Percentiles rank a stretch among this genome's conserved stretches.
These are phyloP conservation scores for Penicillium ucsense DNA, from an alignment of 495 filamentous ascomycete species.

Conservation along the genomic window DNA sequence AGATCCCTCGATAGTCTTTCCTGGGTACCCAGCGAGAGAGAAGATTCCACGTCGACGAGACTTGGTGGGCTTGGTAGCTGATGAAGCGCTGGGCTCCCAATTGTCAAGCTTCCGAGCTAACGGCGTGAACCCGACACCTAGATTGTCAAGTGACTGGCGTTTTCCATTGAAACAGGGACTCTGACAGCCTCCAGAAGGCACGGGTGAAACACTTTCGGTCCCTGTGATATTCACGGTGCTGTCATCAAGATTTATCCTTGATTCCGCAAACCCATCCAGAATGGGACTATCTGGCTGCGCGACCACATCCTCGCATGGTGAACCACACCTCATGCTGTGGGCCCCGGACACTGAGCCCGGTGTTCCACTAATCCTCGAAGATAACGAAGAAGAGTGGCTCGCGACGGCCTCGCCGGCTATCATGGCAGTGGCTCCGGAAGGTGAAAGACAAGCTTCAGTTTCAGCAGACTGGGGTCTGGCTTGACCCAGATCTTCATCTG, in stretches of 20 bases:
- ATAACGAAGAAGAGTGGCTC: too few relatives aligned
- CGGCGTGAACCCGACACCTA: conserved; percentile 47
- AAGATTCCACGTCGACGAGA: conserved; percentile 33
- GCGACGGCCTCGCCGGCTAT: too few relatives aligned
- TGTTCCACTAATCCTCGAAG: too few relatives aligned
- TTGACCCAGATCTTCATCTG: too few relatives aligned
- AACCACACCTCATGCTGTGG: too few relatives aligned
- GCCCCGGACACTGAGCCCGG: too few relatives aligned
- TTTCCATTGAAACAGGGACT: conserved; percentile 11
- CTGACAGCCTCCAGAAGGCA: conserved; percentile 13
- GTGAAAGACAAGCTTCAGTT: too few relatives aligned
- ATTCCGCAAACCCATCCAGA: too few relatives aligned
- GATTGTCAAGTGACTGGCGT: conserved; percentile 17
- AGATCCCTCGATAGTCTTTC: conserved; percentile 2
- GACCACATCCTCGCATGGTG: too few relatives aligned
- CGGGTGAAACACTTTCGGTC: conserved; percentile 14
- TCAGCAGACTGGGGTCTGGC: too few relatives aligned
- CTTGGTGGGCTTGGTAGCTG: conserved; percentile 29
- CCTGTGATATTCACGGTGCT: conserved; percentile 7
- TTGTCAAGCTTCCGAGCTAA: conserved; percentile 48
- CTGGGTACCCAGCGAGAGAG: conserved; percentile 31
- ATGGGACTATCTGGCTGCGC: too few relatives aligned
- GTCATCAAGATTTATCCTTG: not conserved
- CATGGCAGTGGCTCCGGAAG: too few relatives aligned
- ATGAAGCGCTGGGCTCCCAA: conserved; percentile 48